Base-by-base conservation (phyloP, 2,329 filamentous ascomycete species). In the Bipolaris bicolor region DNA sequence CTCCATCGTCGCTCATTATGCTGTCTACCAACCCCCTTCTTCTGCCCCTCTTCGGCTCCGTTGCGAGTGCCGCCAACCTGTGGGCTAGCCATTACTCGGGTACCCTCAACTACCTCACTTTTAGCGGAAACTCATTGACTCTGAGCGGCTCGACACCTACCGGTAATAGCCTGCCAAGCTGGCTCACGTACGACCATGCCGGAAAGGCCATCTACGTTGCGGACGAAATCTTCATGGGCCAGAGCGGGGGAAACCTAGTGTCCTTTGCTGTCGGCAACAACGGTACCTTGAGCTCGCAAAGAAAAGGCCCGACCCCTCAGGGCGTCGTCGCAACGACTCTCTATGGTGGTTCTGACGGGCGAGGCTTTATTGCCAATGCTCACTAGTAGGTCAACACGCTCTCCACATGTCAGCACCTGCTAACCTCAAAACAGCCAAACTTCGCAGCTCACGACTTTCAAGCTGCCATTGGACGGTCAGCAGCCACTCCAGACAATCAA, bases 361-460 rank as follows among this genome's bases (percentile, higher is more conserved):
- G 47, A 37, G 58, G 68, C 11, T 75, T 69, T 58, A 72, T 74
- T 24, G 68, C 68, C 13, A 71, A 68, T 40, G 70, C 66, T 15
- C 71, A 73, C 48, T 73, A 73, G 69, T 71, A 52, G 41, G 71
- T 64, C n/a, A 31, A 34, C 22, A 24, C 10, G 2, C 3, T 9
- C 5, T 13, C 22, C 5, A 0, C 16, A 18, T 15, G 1, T 3
- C 5, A 34, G 1, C 6, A 2, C 36, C 33, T 7, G 11, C 54
- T 63, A 11, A 66, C 22, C 16, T 31, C 33, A 3, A 34, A 9
- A 49, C 26, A 74, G 70, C 50, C 62, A 67, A 59, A 52, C 71
- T n/a, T 74, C 70, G 3, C 68, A 70, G 18, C 22, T 75, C 22
- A 69, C 72, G 0, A 76, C 71, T 3, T 76, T 72, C 63, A 75